A percentile compares a stretch with the other conserved stretches of the same genome.
Conservation (phyloP, 306 rosid genomes). For the Gastrolobium villosum region DNA sequence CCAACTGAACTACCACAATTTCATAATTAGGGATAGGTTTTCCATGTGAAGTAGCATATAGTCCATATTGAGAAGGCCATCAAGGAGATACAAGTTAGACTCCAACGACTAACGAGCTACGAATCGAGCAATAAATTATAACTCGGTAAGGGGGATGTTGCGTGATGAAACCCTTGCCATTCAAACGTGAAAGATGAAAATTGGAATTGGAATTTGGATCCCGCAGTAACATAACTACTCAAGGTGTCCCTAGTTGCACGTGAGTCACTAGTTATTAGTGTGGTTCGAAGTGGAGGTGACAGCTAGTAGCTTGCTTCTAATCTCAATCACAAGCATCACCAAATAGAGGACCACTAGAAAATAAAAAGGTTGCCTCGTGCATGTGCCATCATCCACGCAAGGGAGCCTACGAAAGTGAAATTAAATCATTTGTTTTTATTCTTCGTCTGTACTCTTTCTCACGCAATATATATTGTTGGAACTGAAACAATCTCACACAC, state of each 20-base stretch:
- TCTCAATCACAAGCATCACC: slow-evolving; percentile 47
- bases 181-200: slow-evolving; percentile 24
- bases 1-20: no score
- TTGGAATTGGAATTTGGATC: slow-evolving; percentile 13
- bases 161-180: slow-evolving; percentile 9
- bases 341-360: slow-evolving; percentile 57
- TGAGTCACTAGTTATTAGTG: slow-evolving; percentile 40
- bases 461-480: background rate
- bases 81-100: background rate
- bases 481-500: no score
- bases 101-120: no score
- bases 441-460: slow-evolving; percentile 44
- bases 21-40: background rate
- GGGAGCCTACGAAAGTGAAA: slow-evolving; percentile 40
- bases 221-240: slow-evolving; percentile 3
- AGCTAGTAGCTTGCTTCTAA: slow-evolving; percentile 47
- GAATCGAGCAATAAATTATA: background rate
- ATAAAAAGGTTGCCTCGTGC: slow-evolving; percentile 44
- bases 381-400: slow-evolving; percentile 48
- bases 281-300: slow-evolving; percentile 36
- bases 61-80: background rate
- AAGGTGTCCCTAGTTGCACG: slow-evolving; percentile 49
- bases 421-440: slow-evolving; percentile 29
- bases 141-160: no score
- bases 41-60: background rate